These are phyloP conservation scores for Viridothelium virens DNA, from an alignment of 495 filamentous ascomycete species.

Conservation along the genomic window DNA sequence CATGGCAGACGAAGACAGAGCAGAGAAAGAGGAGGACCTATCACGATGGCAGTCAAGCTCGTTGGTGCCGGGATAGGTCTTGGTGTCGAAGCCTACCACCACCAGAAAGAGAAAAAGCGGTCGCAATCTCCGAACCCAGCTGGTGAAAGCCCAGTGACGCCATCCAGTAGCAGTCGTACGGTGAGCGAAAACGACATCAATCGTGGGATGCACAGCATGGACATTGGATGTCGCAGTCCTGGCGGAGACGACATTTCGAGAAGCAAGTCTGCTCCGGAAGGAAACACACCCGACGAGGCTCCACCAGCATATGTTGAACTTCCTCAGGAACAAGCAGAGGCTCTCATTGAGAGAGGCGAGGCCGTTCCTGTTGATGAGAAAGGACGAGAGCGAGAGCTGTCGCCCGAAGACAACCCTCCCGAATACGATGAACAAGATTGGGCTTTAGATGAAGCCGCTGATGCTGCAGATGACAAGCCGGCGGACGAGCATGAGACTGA, in stretches of 20 bases:
- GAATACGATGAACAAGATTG: constrained; percentile 43
- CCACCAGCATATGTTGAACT: constrained; percentile 26
- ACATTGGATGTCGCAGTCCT: not conserved
- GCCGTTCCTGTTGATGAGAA: constrained; percentile 20
- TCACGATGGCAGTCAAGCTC: constrained; percentile 16
- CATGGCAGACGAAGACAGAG: not conserved
- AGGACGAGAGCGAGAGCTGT: constrained; percentile 12
- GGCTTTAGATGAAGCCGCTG: constrained; percentile 46
- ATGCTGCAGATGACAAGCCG: constrained; percentile 25
- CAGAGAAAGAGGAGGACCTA: not conserved
- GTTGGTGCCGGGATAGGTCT: constrained; percentile 44
- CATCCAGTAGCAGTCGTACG: constrained; percentile 3
- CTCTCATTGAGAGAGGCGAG: constrained; percentile 17
- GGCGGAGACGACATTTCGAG: not conserved
- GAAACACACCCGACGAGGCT: constrained; percentile 11
- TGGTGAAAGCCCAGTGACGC: constrained; percentile 16
- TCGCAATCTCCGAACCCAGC: constrained; percentile 3
- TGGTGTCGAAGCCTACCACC: constrained; percentile 38
- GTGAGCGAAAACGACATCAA: constrained; percentile 16
- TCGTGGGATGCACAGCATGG: not conserved
- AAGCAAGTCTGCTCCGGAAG: not conserved
- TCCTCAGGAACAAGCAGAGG: constrained; percentile 8
- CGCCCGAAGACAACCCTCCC: constrained; percentile 17
- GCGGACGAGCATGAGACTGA: constrained; percentile 4
- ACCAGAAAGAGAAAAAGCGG: constrained; percentile 37